phyloP scores from a whole-genome alignment of 2,329 filamentous ascomycete species.

The Lachnum nothofagi region DNA sequence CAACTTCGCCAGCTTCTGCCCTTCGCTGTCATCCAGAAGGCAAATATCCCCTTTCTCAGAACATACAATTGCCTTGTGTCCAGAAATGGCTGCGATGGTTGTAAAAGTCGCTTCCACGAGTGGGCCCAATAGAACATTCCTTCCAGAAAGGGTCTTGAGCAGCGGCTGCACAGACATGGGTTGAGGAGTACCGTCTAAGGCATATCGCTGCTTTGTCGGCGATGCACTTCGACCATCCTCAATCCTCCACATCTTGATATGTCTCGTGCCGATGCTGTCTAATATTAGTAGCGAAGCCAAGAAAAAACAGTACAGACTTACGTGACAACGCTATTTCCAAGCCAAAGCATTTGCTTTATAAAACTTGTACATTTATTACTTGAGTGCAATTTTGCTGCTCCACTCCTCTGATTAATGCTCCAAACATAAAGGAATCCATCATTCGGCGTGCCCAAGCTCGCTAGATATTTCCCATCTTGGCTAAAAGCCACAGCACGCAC shows the following conservation, averaged over 20 bases:
- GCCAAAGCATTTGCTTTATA: slow-evolving; percentile 83
- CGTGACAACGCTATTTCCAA: slow-evolving; percentile 77
- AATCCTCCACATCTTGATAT: slow-evolving; percentile 89
- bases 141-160: slow-evolving; percentile 71
- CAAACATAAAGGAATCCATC: slow-evolving; percentile 93
- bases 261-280: slow-evolving; percentile 67
- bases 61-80: slow-evolving; percentile 73
- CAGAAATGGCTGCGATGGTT: slow-evolving; percentile 66
- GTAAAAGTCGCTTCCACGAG: slow-evolving; percentile 82
- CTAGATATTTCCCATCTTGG: slow-evolving; percentile 76
- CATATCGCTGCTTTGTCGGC: slow-evolving; percentile 58
- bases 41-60: slow-evolving; percentile 89
- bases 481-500: slow-evolving; percentile 88
- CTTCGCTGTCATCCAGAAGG: slow-evolving; percentile 69
- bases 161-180: slow-evolving; percentile 36
- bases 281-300: slow-evolving; percentile 15
- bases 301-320: slow-evolving; percentile 32
- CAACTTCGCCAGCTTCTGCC: slow-evolving; percentile 64
- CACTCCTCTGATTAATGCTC: slow-evolving; percentile 77
- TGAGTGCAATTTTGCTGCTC: slow-evolving; percentile 70
- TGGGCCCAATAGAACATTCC: slow-evolving; percentile 79
- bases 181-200: slow-evolving; percentile 38
- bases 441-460: slow-evolving; percentile 81
- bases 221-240: slow-evolving; percentile 60
- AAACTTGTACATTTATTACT: slow-evolving; percentile 91